Conservation (phyloP, 2,329 filamentous ascomycete species). For the Lachnellula arida region DNA sequence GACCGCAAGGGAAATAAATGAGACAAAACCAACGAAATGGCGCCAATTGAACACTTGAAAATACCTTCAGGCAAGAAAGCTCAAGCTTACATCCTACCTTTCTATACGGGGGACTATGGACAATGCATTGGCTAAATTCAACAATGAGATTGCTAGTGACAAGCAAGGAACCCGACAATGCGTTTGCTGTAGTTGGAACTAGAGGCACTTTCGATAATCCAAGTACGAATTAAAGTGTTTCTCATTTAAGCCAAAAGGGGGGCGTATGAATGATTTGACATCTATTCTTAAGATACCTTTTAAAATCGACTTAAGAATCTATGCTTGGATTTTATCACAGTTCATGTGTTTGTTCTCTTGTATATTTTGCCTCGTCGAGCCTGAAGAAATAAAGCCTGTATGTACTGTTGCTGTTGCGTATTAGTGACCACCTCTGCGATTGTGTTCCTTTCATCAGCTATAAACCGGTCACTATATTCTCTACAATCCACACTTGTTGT, state of each 20-base stretch:
- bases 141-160: slow-evolving; percentile 26
- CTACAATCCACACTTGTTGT: too few relatives aligned
- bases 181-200: slow-evolving; percentile 25
- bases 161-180: slow-evolving; percentile 26
- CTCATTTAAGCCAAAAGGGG: too few relatives aligned
- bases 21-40: neutral
- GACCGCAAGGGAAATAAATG: neutral
- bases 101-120: slow-evolving; percentile 26
- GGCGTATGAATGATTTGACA: too few relatives aligned
- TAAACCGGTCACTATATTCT: too few relatives aligned
- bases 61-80: slow-evolving; percentile 13
- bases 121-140: slow-evolving; percentile 24
- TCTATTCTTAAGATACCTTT: too few relatives aligned
- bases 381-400: too few relatives aligned
- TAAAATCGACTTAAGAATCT: slow-evolving; percentile 26
- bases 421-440: too few relatives aligned
- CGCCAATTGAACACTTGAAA: neutral
- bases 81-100: slow-evolving; percentile 20
- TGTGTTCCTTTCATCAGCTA: too few relatives aligned
- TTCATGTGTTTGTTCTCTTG: too few relatives aligned
- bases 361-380: too few relatives aligned
- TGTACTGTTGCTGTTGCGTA: too few relatives aligned
- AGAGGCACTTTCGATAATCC: slow-evolving; percentile 25
- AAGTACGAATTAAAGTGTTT: too few relatives aligned
- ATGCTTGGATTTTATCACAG: slow-evolving; percentile 31